A percentile compares a stretch with the other conserved stretches of the same genome.
phyloP scores from a whole-genome alignment of 306 rosid genomes.

The Carpinus fangiana region DNA sequence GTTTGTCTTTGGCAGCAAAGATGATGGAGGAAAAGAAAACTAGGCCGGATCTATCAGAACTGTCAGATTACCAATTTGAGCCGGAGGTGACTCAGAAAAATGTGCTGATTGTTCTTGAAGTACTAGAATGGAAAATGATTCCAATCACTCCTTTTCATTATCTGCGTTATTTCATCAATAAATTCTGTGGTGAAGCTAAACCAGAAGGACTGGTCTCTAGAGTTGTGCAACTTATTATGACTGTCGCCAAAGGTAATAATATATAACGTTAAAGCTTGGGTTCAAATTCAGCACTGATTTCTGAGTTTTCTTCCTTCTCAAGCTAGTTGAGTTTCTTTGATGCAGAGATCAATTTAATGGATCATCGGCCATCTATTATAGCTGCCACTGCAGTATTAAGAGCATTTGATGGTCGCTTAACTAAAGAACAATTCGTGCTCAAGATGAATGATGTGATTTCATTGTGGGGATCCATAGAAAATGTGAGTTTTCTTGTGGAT shows the following conservation, averaged over 20 bases:
- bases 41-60: conserved; percentile 46
- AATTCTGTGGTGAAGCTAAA: conserved; percentile 47
- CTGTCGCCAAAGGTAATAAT: conserved; percentile 59
- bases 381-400: conserved; percentile 81
- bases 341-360: conserved; percentile 61
- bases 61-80: conserved; percentile 26
- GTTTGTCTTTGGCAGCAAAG: conserved; percentile 84
- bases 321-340: not conserved
- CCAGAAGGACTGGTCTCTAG: conserved; percentile 42
- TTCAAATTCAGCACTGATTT: not conserved
- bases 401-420: conserved; percentile 52
- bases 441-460: conserved; percentile 43
- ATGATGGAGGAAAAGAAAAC: conserved; percentile 76
- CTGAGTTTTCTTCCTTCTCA: conserved; percentile 7
- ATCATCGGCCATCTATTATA: conserved; percentile 63
- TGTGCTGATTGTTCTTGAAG: conserved; percentile 62
- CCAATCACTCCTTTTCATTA: conserved; percentile 77
- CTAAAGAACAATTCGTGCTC: conserved; percentile 48
- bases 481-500: conserved; percentile 46
- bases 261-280: not conserved
- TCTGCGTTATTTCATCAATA: conserved; percentile 58
- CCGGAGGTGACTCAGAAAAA: conserved; percentile 52
- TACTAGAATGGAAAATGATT: conserved; percentile 84
- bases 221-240: conserved; percentile 50
- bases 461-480: conserved; percentile 58